Evolutionary conservation across 2,329 filamentous ascomycete genomes (phyloP), one percentile per base, ranked within the genome.

Genomic region (Hypocrella siamensis): DNA sequence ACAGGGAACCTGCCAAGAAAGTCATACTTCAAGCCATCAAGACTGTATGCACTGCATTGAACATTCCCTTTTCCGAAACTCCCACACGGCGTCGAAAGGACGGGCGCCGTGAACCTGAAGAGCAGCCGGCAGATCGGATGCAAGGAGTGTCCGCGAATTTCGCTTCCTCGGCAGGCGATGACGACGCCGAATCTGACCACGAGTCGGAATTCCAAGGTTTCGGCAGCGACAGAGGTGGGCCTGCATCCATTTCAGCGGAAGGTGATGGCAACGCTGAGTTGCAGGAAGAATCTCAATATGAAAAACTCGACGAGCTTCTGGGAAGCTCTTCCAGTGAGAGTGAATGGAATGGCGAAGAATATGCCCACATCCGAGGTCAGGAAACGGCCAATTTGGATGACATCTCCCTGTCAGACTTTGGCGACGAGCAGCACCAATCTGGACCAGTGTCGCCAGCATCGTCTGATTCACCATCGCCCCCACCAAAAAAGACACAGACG

Each of bases 1-100:
- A 67, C 36, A 54, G 60, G 32, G 57, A 58, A 5, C 55, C 61
- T 19, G 67, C 72, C 32, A 63, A 60, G 39, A 55, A 62, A 31
- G 57, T 59, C 3, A 49, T 68, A 8, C 58, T 63, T 17, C 57
- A 60, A 42, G 67, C 66, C 2, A 40, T 71, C 11, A 51, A 53
- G 34, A 59, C 53, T 18, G 58, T 70, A 3, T 73, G 68, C 44
- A 47, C 54, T 28, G 50, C 55, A 3, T 49, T 75, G 12, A 54
- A 61, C 3, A 56, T 73, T 1, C 47, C 61, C 3, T 49, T 61
- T 33, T 65, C 67, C 1, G 59, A 62, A 31, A 52, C 52, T 31
- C 42, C 38, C 4, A 54, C 52, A 38, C 46, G 46, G 8, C 38
- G 38, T 9, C 48, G 46, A 28, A 52, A 51, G 40, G 42, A 42